Evolutionary conservation across 2,329 filamentous ascomycete species (phyloP), one percentile per base, ranked within the genome.

Genomic region (Fusarium falciforme): DNA sequence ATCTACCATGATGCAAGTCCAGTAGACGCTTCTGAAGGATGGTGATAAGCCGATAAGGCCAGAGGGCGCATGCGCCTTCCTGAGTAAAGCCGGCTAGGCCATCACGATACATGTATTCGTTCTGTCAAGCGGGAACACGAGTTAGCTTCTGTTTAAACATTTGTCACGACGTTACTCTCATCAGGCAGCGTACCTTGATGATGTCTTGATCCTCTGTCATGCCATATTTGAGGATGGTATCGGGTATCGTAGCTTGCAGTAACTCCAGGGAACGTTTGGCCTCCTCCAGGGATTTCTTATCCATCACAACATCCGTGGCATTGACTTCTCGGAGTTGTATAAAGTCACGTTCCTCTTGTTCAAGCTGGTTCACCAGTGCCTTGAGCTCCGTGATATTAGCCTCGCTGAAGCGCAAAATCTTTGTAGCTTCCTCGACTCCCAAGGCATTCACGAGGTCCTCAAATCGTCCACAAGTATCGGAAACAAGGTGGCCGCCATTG

Each of bases 21-120:
- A 57, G 84, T 64, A n/a, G 87, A 78, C 25, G 79, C 75, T 57
- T 76, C 78, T 83, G 85, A 27, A 87, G 70, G 2, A 78, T 77
- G 11, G 83, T 84, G 1, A 88, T 81, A 9, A 89, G 80, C 11
- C 84, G 78, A 67, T 87, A 88, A 0, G 87, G 84, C 83, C 84
- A 87, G 5, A 88, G 77, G 10, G 85, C 84, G 5, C 83, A 86
- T 3, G 84, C 84, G 1, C 71, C 65, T 54, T 84, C 83, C 1
- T 79, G 78, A n/a, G 85, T 76, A 9, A 82, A 83, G 0, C 84
- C 82, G 5, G 36, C 66, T 5, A 69, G 31, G 11, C 55, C 71
- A 55, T 62, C 42, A 59, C 67, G 74, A 33, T 60, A 31, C 11
- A 40, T 36, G 17, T 58, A 40, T 36, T 60, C 67, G 40, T 72